Evolutionary conservation across 2,329 filamentous ascomycete genomes (phyloP).

Genomic region (Alternaria sp.): DNA sequence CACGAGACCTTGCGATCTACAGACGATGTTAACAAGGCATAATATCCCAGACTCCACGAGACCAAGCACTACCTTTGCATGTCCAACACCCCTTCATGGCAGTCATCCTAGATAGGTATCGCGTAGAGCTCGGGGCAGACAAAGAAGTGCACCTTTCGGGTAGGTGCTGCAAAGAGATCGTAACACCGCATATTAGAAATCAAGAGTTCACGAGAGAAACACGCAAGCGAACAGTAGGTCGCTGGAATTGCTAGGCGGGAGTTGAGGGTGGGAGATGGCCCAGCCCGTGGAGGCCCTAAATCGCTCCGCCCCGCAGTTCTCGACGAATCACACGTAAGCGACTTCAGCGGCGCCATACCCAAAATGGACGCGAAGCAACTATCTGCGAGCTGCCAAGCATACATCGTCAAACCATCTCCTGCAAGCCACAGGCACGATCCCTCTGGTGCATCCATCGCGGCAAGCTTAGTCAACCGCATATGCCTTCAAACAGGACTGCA

Average conservation of each 20-base stretch:
- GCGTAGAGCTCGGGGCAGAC: background rate
- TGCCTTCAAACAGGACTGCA: background rate
- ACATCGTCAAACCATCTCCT: background rate
- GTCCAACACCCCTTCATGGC: background rate
- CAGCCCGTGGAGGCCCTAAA: background rate
- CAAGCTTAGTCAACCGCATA: background rate
- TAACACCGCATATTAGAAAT: background rate
- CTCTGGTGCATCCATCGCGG: background rate
- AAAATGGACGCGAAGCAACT: conserved; percentile 4
- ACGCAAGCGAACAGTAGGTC: background rate
- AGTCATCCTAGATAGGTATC: background rate
- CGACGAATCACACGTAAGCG: background rate
- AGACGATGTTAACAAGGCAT: background rate
- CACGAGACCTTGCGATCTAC: conserved; percentile 20
- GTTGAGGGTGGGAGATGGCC: background rate
- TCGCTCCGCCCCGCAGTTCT: background rate
- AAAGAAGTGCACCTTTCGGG: background rate
- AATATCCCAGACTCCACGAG: rapidly evolving
- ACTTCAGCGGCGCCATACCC: background rate
- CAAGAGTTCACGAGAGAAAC: background rate
- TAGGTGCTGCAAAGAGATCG: background rate
- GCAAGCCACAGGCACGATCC: background rate
- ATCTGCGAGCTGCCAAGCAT: conserved; percentile 7
- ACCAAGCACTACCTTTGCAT: background rate
- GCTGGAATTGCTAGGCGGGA: background rate